These are phyloP conservation scores for Entoloma clypeatum DNA, from an alignment of 1,284 basidiomycete species.

Conservation along the genomic window DNA sequence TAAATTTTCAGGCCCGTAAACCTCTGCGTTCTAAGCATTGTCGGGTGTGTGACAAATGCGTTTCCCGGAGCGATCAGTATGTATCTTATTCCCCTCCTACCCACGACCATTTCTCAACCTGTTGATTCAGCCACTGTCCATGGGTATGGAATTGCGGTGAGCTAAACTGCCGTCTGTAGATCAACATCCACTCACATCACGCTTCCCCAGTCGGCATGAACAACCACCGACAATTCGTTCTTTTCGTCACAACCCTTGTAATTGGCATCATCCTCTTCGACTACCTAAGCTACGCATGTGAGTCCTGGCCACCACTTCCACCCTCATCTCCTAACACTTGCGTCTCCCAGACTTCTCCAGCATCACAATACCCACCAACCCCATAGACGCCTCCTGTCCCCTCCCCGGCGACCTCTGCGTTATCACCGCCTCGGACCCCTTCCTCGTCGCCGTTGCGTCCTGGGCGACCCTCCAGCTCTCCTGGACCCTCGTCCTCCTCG, in stretches of 20 bases:
- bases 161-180: slow-evolving; percentile 23
- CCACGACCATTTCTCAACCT: slow-evolving; percentile 9
- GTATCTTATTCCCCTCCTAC: slow-evolving; percentile 26
- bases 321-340: slow-evolving; percentile 1
- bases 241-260: slow-evolving; percentile 86
- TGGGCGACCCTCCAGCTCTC: slow-evolving; percentile 92
- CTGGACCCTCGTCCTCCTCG: slow-evolving; percentile 89
- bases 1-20: slow-evolving; percentile 65
- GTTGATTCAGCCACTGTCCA: slow-evolving; percentile 77
- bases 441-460: slow-evolving; percentile 74
- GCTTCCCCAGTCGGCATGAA: slow-evolving; percentile 73
- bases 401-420: slow-evolving; percentile 69
- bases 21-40: slow-evolving; percentile 96
- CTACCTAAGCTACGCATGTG: slow-evolving; percentile 79
- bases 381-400: slow-evolving; percentile 54
- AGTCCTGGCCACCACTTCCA: slow-evolving; percentile 29
- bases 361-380: slow-evolving; percentile 35
- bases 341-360: slow-evolving; percentile 47
- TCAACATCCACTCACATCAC: slow-evolving; percentile 5
- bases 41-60: slow-evolving; percentile 86
- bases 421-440: slow-evolving; percentile 71
- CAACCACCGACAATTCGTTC: slow-evolving; percentile 93
- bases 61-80: slow-evolving; percentile 89
- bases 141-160: slow-evolving; percentile 99
- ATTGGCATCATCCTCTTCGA: slow-evolving; percentile 79